Percentiles rank a stretch among this genome's conserved stretches.
phyloP scores from a whole-genome alignment of 148 eudicot species.

The Camellia granthamiana region DNA sequence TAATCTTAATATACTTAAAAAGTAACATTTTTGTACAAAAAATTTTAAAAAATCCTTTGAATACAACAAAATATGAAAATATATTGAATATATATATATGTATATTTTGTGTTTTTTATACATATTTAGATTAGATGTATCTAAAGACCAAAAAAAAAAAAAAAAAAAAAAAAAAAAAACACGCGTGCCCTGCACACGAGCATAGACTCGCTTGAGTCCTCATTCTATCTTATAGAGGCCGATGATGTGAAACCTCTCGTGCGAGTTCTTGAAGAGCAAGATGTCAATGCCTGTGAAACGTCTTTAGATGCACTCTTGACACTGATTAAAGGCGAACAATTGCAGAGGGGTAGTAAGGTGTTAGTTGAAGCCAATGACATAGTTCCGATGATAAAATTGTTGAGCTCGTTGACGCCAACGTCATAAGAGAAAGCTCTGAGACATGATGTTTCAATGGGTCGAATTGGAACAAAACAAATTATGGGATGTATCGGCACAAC shows the following conservation, averaged over 20 bases:
- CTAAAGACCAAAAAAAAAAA: too few relatives aligned
- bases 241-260: conserved; percentile 26
- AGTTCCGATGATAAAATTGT: conserved; percentile 18
- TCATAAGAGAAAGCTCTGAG: conserved; percentile 27
- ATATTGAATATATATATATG: too few relatives aligned
- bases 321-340: conserved; percentile 22
- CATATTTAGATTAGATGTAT: too few relatives aligned
- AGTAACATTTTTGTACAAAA: too few relatives aligned
- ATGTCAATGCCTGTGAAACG: conserved; percentile 22
- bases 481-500: conserved; percentile 19
- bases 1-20: too few relatives aligned
- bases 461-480: conserved; percentile 16
- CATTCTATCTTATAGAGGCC: conserved; percentile 29
- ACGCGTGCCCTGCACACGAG: conserved; percentile 20
- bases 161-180: too few relatives aligned
- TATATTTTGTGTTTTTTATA: too few relatives aligned
- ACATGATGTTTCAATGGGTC: conserved; percentile 16
- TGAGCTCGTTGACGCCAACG: conserved; percentile 8
- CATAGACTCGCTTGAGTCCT: conserved; percentile 18
- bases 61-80: too few relatives aligned
- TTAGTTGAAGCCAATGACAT: conserved; percentile 19
- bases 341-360: conserved; percentile 27
- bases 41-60: too few relatives aligned
- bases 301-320: conserved; percentile 32
- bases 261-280: conserved; percentile 15